Percentiles rank a stretch among this genome's conserved stretches.
Evolutionary conservation across 176 grass and related monocot genomes (phyloP).

Genomic region (Triticum turgidum): DNA sequence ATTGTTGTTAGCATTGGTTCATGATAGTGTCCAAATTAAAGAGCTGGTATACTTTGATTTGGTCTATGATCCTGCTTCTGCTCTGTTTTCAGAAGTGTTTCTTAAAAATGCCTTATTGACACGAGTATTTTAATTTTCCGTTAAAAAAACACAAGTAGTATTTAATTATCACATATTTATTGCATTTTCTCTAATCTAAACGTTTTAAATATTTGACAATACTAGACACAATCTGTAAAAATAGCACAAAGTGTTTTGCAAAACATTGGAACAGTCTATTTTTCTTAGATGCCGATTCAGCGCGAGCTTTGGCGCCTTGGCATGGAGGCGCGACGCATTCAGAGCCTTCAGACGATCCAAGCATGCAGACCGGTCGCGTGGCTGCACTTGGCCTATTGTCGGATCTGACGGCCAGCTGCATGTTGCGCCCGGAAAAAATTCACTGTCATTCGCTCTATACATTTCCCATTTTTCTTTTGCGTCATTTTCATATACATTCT

Average conservation of each 20-base stretch:
- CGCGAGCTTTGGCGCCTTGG: too few relatives aligned
- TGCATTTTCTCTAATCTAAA: neutral
- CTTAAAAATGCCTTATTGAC: neutral
- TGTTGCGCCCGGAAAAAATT: too few relatives aligned
- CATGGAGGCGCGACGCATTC: too few relatives aligned
- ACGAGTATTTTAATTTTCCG: neutral
- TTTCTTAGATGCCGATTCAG: neutral
- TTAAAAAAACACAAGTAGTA: neutral
- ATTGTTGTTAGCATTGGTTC: neutral
- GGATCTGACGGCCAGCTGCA: too few relatives aligned
- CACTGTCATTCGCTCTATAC: too few relatives aligned
- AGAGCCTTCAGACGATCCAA: too few relatives aligned
- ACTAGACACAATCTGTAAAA: neutral
- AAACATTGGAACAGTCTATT: neutral
- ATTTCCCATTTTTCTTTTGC: neutral
- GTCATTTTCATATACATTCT: neutral
- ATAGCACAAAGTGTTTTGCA: neutral
- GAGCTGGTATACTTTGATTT: neutral
- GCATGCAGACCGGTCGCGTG: too few relatives aligned
- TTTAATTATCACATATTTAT: neutral
- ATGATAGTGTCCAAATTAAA: neutral
- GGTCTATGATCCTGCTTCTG: neutral
- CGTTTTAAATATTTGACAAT: neutral
- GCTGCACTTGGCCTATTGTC: too few relatives aligned
- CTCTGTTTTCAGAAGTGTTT: neutral